These are phyloP conservation scores for Pseudogymnoascus pannorum DNA, from an alignment of 2,329 filamentous ascomycete species.

Conservation along the genomic window DNA sequence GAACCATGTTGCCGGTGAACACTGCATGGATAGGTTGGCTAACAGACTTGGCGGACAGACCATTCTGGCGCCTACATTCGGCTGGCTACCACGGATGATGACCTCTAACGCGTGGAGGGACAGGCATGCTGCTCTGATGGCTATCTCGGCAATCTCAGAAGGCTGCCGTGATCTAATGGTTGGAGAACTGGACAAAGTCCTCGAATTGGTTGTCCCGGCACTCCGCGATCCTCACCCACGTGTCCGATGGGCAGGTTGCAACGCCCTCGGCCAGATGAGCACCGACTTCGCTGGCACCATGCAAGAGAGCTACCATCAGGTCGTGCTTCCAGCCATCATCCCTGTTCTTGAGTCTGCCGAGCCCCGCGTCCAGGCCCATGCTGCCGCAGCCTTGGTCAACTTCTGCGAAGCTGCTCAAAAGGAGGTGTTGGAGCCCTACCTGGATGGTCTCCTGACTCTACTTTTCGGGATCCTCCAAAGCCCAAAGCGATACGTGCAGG, in stretches of 20 bases:
- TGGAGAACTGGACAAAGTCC: slow-evolving; percentile 84
- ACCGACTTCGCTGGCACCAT: slow-evolving; percentile 97
- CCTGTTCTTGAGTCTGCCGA: slow-evolving; percentile 86
- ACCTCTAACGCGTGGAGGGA: slow-evolving; percentile 90
- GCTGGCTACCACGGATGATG: slow-evolving; percentile 97
- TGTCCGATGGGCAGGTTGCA: slow-evolving; percentile 95
- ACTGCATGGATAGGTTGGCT: slow-evolving; percentile 94
- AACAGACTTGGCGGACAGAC: slow-evolving; percentile 94
- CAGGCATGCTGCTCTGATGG: slow-evolving; percentile 94
- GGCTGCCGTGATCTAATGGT: slow-evolving; percentile 95
- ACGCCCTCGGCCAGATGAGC: slow-evolving; percentile 98
- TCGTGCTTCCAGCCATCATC: slow-evolving; percentile 83
- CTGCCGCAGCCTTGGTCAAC: slow-evolving; percentile 95
- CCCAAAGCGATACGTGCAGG: slow-evolving; percentile 92
- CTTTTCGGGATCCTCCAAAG: slow-evolving; percentile 84
- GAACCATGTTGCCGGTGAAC: slow-evolving; percentile 95
- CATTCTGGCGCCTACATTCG: slow-evolving; percentile 89
- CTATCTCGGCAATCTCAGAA: slow-evolving; percentile 96
- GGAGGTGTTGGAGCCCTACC: slow-evolving; percentile 80
- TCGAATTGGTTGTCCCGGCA: slow-evolving; percentile 89
- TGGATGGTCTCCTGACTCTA: slow-evolving; percentile 78
- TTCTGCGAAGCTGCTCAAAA: slow-evolving; percentile 99
- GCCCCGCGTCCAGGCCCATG: slow-evolving; percentile 91
- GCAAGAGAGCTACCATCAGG: slow-evolving; percentile 90
- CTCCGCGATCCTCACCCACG: slow-evolving; percentile 85